Evolutionary conservation across 371 early-diverging fungal genomes (phyloP), one percentile per base, ranked within the genome.

Genomic region (Dipsacomyces acuminosporus): DNA sequence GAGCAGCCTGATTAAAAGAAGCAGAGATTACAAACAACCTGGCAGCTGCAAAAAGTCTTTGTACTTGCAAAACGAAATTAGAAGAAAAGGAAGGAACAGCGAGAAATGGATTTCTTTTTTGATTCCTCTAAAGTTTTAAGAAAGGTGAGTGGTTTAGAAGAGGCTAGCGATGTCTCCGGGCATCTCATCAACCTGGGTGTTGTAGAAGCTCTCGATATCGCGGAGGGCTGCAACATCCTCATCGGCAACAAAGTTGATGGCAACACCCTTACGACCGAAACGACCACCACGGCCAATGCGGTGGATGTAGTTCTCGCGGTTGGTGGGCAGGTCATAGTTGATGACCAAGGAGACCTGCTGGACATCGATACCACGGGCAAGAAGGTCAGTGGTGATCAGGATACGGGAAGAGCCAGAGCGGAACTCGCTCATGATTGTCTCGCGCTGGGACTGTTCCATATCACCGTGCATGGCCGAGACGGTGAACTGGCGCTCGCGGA

Each of bases 381-480:
- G 84, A 18, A 98, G 82, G 59, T 96, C 97, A 18, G 98, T 96
- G 49, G 95, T 87, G 51, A 97, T 93, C 61, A 98, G 76, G 22
- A 92, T 89, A 64, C 99, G 89, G 65, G 87, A 87, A 60, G 57
- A 72, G 30, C 90, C 90, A 50, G 84, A 81, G 64, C 92, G 87
- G 79, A 97, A 95, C 73, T 91, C 90, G 46, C 87, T 82, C 89
- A 96, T 88, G 66, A 93, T 91, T 40, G 85, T 81, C 69, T 89
- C 88, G 57, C 96, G 85, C 70, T 94, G 89, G 46, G 83, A 83
- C 81, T 94, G 94, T 26, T 87, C 85, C 87, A 96, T 96, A 49
- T 99, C 99, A 72, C 98, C 95, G 78, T 99, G 97, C 91, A 99
- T 95, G 41, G 96, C 85, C 25, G 94, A 91, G 43, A 99, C 99